Conservation (phyloP, 768 basidiomycete species). For the Hygrophorus pudorinus region DNA sequence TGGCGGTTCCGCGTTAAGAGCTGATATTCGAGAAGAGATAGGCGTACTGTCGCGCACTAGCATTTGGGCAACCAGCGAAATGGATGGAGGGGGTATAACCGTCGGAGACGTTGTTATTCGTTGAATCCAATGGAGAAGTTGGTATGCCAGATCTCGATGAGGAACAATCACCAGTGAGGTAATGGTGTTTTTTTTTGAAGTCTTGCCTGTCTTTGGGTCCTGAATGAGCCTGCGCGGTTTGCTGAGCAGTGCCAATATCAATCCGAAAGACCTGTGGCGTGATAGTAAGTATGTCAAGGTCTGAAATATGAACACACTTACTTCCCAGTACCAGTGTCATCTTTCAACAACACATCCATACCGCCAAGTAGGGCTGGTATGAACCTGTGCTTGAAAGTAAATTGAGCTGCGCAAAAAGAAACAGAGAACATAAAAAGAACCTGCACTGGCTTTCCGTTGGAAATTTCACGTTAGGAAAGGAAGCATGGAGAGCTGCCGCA, state of each 20-base stretch:
- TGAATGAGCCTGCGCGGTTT: conserved; percentile 30
- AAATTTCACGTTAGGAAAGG: conserved; percentile 49
- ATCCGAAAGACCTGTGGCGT: conserved; percentile 58
- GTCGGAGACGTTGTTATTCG: conserved; percentile 29
- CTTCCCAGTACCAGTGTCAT: conserved; percentile 76
- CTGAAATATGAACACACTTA: conserved; percentile 24
- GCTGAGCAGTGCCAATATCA: conserved; percentile 56
- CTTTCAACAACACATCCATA: conserved; percentile 57
- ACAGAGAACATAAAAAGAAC: conserved; percentile 38
- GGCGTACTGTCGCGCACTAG: conserved; percentile 46
- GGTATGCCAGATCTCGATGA: conserved; percentile 62
- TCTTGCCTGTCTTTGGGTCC: conserved; percentile 14
- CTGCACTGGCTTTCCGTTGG: conserved; percentile 52
- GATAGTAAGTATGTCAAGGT: neutral
- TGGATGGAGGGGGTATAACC: conserved; percentile 19
- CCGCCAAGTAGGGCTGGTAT: conserved; percentile 50
- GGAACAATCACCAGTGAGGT: conserved; percentile 60
- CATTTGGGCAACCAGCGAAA: conserved; percentile 45
- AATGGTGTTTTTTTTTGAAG: conserved; percentile 21
- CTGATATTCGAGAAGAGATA: conserved; percentile 28
- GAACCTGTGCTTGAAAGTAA: conserved; percentile 24
- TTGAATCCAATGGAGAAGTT: conserved; percentile 57
- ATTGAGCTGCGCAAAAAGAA: neutral
- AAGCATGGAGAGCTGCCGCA: conserved; percentile 36
- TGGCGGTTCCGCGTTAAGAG: conserved; percentile 36